Evolutionary conservation across 148 eudicot genomes (phyloP).

Genomic region (Cornus florida): DNA sequence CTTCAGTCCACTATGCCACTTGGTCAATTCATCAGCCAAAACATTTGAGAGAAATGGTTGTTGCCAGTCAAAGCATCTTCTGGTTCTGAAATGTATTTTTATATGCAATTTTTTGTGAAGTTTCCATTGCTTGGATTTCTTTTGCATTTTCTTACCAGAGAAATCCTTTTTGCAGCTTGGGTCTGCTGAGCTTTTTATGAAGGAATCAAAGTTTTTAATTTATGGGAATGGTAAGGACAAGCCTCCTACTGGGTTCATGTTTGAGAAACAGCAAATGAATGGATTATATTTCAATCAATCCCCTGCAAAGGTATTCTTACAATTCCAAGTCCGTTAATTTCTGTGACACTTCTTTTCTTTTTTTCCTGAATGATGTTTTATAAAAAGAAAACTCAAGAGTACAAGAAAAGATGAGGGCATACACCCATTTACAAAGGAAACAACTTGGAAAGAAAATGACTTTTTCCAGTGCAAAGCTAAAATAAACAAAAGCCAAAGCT

Average conservation of each 20-base stretch:
- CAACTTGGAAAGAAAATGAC: too few species aligned
- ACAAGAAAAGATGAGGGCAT: too few species aligned
- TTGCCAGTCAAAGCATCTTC: not conserved
- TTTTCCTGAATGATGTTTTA: too few species aligned
- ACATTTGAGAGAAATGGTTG: not conserved
- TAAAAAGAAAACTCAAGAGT: too few species aligned
- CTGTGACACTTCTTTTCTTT: not conserved
- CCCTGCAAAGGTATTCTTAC: slow-evolving; percentile 68
- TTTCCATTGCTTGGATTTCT: slow-evolving; percentile 1
- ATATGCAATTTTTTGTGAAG: not conserved
- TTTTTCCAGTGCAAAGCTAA: too few species aligned
- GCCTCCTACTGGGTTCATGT: slow-evolving; percentile 87
- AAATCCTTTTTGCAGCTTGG: slow-evolving; percentile 73
- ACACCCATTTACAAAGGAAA: too few species aligned
- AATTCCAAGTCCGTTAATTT: not conserved
- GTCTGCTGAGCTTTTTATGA: slow-evolving; percentile 76
- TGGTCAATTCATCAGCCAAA: not conserved
- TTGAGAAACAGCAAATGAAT: slow-evolving; percentile 80
- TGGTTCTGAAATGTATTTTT: not conserved
- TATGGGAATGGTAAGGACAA: slow-evolving; percentile 83
- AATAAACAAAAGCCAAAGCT: too few species aligned
- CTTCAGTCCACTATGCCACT: not conserved
- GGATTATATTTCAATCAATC: slow-evolving; percentile 94
- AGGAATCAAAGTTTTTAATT: slow-evolving; percentile 78
- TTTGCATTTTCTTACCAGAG: not conserved